Conservation (phyloP, 352 stramenopile genomes). For the Phytopythium helicoides region DNA sequence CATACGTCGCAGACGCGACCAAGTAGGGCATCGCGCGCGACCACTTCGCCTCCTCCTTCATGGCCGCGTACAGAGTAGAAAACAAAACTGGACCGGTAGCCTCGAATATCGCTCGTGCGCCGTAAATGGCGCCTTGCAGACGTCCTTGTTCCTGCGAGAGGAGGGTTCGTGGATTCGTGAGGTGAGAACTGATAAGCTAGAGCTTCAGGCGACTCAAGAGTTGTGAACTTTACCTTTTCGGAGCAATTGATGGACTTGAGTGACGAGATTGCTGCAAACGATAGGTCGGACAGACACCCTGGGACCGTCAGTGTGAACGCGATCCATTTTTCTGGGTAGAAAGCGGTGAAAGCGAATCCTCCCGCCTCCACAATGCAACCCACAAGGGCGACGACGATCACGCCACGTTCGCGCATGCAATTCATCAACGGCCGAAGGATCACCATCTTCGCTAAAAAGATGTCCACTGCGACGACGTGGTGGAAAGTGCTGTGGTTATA, state of each 20-base stretch:
- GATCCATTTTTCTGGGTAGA: conserved; percentile 57
- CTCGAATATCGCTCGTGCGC: conserved; percentile 59
- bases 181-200: no score
- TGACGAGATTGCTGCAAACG: conserved; percentile 65
- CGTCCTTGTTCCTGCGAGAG: conserved; percentile 80
- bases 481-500: no score
- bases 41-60: conserved; percentile 38
- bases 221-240: conserved; percentile 51
- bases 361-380: conserved; percentile 35
- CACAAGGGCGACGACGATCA: conserved; percentile 60
- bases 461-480: no score
- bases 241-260: conserved; percentile 65
- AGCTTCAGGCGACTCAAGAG: no score
- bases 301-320: conserved; percentile 44
- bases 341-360: conserved; percentile 39
- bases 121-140: conserved; percentile 72
- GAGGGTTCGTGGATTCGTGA: no score
- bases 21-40: conserved; percentile 59
- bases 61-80: conserved; percentile 50
- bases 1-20: conserved; percentile 49
- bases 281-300: conserved; percentile 55
- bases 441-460: conserved; percentile 56
- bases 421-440: conserved; percentile 59
- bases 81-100: conserved; percentile 54
- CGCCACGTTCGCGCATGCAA: conserved; percentile 56